Evolutionary conservation across 805 yeast genomes (phyloP).

Genomic region (Hanseniaspora pseudoguilliermondii): DNA sequence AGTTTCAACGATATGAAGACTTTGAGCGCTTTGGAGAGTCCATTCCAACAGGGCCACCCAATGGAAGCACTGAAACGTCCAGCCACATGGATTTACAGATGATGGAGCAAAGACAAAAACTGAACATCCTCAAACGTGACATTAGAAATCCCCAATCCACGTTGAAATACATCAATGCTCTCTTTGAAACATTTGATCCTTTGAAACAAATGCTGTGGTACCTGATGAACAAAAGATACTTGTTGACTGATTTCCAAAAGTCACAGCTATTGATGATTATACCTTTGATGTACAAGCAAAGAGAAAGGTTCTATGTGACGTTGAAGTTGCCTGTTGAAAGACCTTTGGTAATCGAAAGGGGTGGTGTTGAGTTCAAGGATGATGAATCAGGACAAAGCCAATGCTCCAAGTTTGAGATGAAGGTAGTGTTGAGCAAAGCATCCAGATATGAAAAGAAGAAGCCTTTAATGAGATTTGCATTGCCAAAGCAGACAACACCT

Average conservation of each 20-base stretch:
- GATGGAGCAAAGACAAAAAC: slow-evolving; percentile 17
- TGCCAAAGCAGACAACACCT: background rate
- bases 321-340: slow-evolving; percentile 57
- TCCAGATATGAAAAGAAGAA: slow-evolving; percentile 10
- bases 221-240: slow-evolving; percentile 43
- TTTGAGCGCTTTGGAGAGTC: slow-evolving; percentile 5
- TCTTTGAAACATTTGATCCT: slow-evolving; percentile 36
- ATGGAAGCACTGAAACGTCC: slow-evolving; percentile 14
- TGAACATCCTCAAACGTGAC: slow-evolving; percentile 15
- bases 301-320: slow-evolving; percentile 47
- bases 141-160: slow-evolving; percentile 20
- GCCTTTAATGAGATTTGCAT: slow-evolving; percentile 5
- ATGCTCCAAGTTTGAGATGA: background rate
- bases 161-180: slow-evolving; percentile 19
- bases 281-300: slow-evolving; percentile 51
- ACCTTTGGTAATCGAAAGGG: slow-evolving; percentile 47
- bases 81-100: slow-evolving; percentile 16
- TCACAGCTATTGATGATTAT: slow-evolving; percentile 52
- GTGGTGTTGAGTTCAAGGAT: slow-evolving; percentile 25
- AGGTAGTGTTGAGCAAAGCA: background rate
- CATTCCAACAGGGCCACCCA: background rate
- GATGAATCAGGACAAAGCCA: slow-evolving; percentile 34
- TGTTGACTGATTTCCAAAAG: slow-evolving; percentile 46
- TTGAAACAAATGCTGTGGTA: slow-evolving; percentile 55
- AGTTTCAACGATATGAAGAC: slow-evolving; percentile 1